Base-by-base conservation (phyloP, 768 basidiomycete genomes). In the Naganishia randhawae region DNA sequence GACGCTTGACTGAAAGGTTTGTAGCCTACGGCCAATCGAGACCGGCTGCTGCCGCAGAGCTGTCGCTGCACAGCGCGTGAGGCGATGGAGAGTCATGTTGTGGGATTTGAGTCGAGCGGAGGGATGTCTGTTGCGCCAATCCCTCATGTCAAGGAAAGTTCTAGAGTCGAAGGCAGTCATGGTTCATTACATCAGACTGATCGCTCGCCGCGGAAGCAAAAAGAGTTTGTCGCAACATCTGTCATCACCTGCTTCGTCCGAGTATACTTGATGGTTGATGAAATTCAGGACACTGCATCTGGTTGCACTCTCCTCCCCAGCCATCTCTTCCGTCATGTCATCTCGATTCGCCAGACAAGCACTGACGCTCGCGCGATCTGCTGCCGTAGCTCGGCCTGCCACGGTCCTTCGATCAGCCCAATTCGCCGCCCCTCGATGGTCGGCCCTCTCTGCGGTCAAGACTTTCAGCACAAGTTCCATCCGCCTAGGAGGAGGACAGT, bases 401-500 rank as follows among this genome's bases (percentile, higher is more conserved):
- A 31, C 61, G 27, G 54, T 39, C n/a, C 29, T 41, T 13, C 55
- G 69, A 61, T 31, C 53, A 37, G 69, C 32, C 10, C 29, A n/a
- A 50, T n/a, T 29, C 32, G 22, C 57, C 3, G 65, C 35, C 19
- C 55, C 57, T 25, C 57, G 57, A 61, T 61, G 39, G 57, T 29
- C 45, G 6, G 65, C 54, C 33, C 35, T 50, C 25, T 54, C 53
- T 10, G n/a, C 32, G 19, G 35, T 51, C 32, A 70, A 73, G 53
- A 41, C 55, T 39, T 74, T 77, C 66, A 71, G 70, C 52, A 48
- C 70, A 31, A 72, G 75, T 48, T 39, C 67, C 22, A 66, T 67
- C 16, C 72, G 74, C 48, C 66, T 73, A n/a, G 76, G 76, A 8
- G 71, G 67, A 45, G 76, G 76, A 42, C 73, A 77, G 69, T 73